Evolutionary conservation across 805 yeast genomes (phyloP), one percentile per base, ranked within the genome.

Genomic region (Starmera dryadoides): DNA sequence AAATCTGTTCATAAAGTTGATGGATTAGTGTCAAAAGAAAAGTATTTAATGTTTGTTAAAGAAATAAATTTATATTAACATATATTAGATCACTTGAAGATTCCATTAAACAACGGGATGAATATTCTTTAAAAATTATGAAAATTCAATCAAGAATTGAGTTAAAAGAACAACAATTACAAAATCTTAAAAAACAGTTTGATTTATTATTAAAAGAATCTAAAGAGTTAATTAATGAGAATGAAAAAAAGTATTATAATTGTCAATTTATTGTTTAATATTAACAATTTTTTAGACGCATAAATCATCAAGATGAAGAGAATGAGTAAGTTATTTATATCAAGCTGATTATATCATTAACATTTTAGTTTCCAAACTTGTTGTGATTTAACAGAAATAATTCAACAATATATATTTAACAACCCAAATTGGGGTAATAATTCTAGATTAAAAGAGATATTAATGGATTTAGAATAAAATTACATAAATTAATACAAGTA

Each of bases 1-100:
- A 38, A 51, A 35, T 45, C 58, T 2, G 39, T 55, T 3, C 60
- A 37, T 32, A 33, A 37, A 12, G 35, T 32, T 14, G 35, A 37
- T 18, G 35, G 31, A 3, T 20, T 37, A 2, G 30, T 33, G 3
- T 32, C 35, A 4, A 37, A 32, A 25, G 35, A 37, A 15, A 23
- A 21, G 39, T 36, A 30, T 23, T 34, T 36, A 10, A 6, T 8
- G 9, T 21, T 9, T 21, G 23, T 6, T 21, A 6, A 21, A 21
- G 23, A 6, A 21, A 21, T 21, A 21, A 21, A 9, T 21, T 9
- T 21, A 21, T 21, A 6, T 6, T 6, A 6, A 21, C 23, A 21
- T 6, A 6, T 21, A 6, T 21, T 6, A 25, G 28, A n/a, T 11
- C 28, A 12, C 28, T 25, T 8, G 28, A 25, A 12, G 28, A 25